Conservation (phyloP, 768 basidiomycete genomes). For the Boletus pseudopeckii region DNA sequence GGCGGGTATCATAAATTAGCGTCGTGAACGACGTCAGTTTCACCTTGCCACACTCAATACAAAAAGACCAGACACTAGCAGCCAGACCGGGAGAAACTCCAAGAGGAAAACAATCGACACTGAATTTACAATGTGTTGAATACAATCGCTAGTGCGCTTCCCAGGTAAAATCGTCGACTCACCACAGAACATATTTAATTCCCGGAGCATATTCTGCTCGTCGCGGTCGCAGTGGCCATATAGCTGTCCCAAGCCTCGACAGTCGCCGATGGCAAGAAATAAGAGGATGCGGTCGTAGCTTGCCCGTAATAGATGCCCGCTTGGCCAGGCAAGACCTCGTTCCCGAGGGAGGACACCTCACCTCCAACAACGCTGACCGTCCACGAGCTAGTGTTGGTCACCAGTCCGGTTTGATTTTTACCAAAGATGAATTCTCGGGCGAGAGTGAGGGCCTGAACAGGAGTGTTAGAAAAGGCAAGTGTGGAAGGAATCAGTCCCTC, state of each 20-base stretch:
- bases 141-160: not conserved
- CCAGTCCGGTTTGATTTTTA: slow-evolving; percentile 54
- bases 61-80: too few relatives aligned
- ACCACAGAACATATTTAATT: not conserved
- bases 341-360: slow-evolving; percentile 43
- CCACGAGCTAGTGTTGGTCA: slow-evolving; percentile 33
- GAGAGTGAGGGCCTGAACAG: slow-evolving; percentile 51
- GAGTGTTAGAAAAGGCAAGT: not conserved
- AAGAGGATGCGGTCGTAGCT: slow-evolving; percentile 46
- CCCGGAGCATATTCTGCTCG: not conserved
- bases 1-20: too few relatives aligned
- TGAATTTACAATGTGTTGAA: too few relatives aligned
- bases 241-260: slow-evolving; percentile 57
- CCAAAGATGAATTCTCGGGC: slow-evolving; percentile 37
- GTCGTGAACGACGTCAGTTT: too few relatives aligned
- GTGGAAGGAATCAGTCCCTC: slow-evolving; percentile 24
- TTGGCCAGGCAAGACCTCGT: slow-evolving; percentile 50
- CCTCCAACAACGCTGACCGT: slow-evolving; percentile 42
- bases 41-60: too few relatives aligned
- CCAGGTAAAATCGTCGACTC: not conserved
- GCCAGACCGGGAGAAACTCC: too few relatives aligned
- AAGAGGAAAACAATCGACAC: too few relatives aligned
- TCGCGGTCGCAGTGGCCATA: slow-evolving; percentile 37
- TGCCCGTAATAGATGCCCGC: slow-evolving; percentile 56
- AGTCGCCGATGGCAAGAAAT: slow-evolving; percentile 54